A percentile compares a stretch with the other conserved stretches of the same genome.
Evolutionary conservation across 2,329 filamentous ascomycete genomes (phyloP).

Genomic region (Xylaria arbuscula): DNA sequence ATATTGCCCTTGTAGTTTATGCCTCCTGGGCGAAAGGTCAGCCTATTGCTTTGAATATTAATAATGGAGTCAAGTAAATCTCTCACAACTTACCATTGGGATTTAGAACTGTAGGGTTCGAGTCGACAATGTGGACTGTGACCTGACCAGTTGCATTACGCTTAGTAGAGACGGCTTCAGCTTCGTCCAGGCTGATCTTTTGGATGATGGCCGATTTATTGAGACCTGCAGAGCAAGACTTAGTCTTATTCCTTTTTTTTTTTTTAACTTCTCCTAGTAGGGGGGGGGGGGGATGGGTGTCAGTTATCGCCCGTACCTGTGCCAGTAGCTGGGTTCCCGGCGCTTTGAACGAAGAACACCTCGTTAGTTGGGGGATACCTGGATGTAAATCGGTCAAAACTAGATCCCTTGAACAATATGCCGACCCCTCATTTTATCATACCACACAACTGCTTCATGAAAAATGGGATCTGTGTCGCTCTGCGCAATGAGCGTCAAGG

Average conservation of each 20-base stretch:
- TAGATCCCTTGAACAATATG: not conserved
- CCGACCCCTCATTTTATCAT: constrained; percentile 30
- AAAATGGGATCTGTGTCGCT: constrained; percentile 60
- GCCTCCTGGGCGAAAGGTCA: constrained; percentile 52
- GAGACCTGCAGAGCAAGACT: constrained; percentile 49
- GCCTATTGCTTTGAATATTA: not conserved
- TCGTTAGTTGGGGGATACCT: constrained; percentile 60
- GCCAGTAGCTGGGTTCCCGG: constrained; percentile 58
- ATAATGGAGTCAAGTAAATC: not conserved
- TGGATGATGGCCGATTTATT: constrained; percentile 63
- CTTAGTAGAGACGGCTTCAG: constrained; percentile 53
- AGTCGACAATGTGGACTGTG: constrained; percentile 55
- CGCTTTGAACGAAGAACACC: constrained; percentile 66
- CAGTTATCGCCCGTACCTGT: constrained; percentile 48
- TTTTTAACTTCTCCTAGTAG: not conserved
- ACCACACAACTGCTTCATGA: constrained; percentile 68
- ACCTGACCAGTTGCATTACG: constrained; percentile 56
- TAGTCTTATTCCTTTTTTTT: not conserved
- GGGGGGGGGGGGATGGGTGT: rapidly evolving
- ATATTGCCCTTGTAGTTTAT: constrained; percentile 63
- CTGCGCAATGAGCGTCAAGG: constrained; percentile 61
- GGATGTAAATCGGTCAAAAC: constrained; percentile 14
- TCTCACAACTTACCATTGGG: constrained; percentile 57
- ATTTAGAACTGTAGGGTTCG: constrained; percentile 59
- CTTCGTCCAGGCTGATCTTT: constrained; percentile 61